Evolutionary conservation across 2,329 filamentous ascomycete species (phyloP).

Genomic region (Exserohilum turcica): DNA sequence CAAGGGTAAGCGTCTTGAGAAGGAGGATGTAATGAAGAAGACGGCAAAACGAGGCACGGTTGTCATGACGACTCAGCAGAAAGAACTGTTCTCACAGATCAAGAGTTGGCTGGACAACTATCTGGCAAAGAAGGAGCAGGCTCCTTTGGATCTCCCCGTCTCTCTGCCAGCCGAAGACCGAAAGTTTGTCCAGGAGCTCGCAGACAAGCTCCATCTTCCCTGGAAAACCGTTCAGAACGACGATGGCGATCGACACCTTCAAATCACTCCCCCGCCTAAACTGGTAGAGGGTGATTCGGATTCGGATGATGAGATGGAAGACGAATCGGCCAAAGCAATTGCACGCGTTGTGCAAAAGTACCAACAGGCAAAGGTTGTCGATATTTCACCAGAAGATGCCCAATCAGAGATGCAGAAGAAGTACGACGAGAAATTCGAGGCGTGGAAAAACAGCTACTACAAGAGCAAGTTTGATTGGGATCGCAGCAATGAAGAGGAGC

Average conservation of each 20-base stretch:
- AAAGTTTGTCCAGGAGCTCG: constrained; percentile 89
- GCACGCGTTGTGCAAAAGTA: constrained; percentile 86
- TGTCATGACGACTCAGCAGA: constrained; percentile 78
- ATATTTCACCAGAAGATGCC: constrained; percentile 77
- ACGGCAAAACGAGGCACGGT: constrained; percentile 66
- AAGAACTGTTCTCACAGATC: constrained; percentile 78
- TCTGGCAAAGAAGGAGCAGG: constrained; percentile 48
- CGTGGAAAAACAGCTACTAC: constrained; percentile 97
- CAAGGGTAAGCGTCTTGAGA: constrained; percentile 78
- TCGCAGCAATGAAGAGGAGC: constrained; percentile 76
- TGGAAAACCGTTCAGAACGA: constrained; percentile 70
- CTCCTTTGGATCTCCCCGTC: constrained; percentile 72
- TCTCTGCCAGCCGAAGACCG: constrained; percentile 81
- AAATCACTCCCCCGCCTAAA: constrained; percentile 64
- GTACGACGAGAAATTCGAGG: constrained; percentile 86
- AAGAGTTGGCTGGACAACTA: constrained; percentile 81
- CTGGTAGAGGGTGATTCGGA: constrained; percentile 59
- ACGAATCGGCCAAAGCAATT: constrained; percentile 82
- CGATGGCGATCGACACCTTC: constrained; percentile 68
- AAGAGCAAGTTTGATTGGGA: constrained; percentile 89
- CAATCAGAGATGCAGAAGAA: constrained; percentile 79
- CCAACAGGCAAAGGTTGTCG: constrained; percentile 84
- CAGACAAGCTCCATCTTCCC: constrained; percentile 68
- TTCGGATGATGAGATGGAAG: constrained; percentile 73
- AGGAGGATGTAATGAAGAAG: constrained; percentile 68